phyloP scores from a whole-genome alignment of 73 alveolate genomes.

The Paramecium pentaurelia region DNA sequence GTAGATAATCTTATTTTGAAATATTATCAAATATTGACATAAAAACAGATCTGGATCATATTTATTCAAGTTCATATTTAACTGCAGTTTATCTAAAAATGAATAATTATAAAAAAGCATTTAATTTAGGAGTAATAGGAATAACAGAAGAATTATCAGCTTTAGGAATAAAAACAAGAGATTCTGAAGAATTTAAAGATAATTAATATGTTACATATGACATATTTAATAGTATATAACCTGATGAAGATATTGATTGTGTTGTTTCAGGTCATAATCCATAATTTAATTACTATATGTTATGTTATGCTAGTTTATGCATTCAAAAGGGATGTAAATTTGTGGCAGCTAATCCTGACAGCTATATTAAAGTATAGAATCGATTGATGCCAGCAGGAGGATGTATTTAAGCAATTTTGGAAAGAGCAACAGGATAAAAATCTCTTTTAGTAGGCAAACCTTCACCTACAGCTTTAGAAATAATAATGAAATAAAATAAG shows the following conservation, averaged over 20 bases:
- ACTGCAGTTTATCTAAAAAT: slow-evolving; percentile 52
- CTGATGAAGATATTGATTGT: slow-evolving; percentile 69
- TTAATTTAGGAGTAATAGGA: slow-evolving; percentile 59
- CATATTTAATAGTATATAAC: slow-evolving; percentile 48
- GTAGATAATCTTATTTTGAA: slow-evolving; percentile 52
- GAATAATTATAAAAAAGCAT: slow-evolving; percentile 41
- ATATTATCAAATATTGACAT: neutral
- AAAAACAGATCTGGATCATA: slow-evolving; percentile 27
- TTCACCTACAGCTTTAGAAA: slow-evolving; percentile 37
- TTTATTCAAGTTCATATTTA: slow-evolving; percentile 54
- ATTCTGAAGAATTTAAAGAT: neutral
- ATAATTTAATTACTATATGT: slow-evolving; percentile 58
- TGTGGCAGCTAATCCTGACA: slow-evolving; percentile 69
- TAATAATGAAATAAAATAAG: slow-evolving; percentile 33
- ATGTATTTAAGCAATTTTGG: slow-evolving; percentile 59
- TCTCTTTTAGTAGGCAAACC: slow-evolving; percentile 66
- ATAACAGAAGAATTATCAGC: slow-evolving; percentile 36
- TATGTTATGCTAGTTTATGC: slow-evolving; percentile 68
- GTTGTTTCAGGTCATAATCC: slow-evolving; percentile 73
- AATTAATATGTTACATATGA: slow-evolving; percentile 52
- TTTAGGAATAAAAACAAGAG: slow-evolving; percentile 35
- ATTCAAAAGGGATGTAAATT: slow-evolving; percentile 68
- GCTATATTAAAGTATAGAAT: slow-evolving; percentile 52
- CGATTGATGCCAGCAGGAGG: slow-evolving; percentile 80
- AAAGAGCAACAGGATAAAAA: slow-evolving; percentile 50